These are phyloP conservation scores for Intubia oerlemansii DNA, from an alignment of 2,329 filamentous ascomycete species.

Conservation along the genomic window DNA sequence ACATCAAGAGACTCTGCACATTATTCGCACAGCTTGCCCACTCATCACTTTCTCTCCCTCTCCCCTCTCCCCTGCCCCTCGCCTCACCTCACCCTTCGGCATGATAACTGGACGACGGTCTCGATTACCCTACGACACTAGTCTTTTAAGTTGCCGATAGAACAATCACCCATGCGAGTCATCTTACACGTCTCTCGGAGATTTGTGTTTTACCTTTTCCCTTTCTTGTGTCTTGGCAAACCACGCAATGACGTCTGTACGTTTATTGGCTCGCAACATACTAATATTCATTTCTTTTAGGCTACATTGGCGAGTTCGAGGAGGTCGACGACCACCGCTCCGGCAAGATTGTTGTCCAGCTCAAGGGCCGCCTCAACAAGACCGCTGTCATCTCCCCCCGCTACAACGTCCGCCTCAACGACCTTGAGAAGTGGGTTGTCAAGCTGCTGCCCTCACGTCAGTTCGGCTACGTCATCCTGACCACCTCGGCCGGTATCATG, in stretches of 20 bases:
- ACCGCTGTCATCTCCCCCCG: slow-evolving; percentile 97
- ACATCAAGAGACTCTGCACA: too few species aligned
- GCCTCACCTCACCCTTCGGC: slow-evolving; percentile 49
- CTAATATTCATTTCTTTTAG: slow-evolving; percentile 23
- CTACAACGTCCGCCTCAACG: slow-evolving; percentile 95
- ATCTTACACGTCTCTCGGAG: slow-evolving; percentile 94
- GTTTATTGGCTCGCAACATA: slow-evolving; percentile 93
- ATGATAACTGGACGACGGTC: slow-evolving; percentile 99
- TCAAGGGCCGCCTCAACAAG: slow-evolving; percentile 97
- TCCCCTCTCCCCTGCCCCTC: too few species aligned
- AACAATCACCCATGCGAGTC: slow-evolving; percentile 55
- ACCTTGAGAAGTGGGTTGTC: slow-evolving; percentile 99
- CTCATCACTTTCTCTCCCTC: slow-evolving; percentile 1
- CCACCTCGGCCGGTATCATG: slow-evolving; percentile 98
- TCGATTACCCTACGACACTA: slow-evolving; percentile 62
- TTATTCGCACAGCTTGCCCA: too few species aligned
- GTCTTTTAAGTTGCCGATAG: slow-evolving; percentile 99
- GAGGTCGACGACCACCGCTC: slow-evolving; percentile 98
- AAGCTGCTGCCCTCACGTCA: slow-evolving; percentile 98
- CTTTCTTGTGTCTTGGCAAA: too few species aligned
- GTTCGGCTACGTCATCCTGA: slow-evolving; percentile 98
- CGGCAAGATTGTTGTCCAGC: slow-evolving; percentile 99
- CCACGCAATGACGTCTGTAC: slow-evolving; percentile 63
- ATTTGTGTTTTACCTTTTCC: slow-evolving; percentile 1
- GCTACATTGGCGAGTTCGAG: slow-evolving; percentile 99